Conservation (phyloP, 495 filamentous ascomycete species). For the Xylaria curta region DNA sequence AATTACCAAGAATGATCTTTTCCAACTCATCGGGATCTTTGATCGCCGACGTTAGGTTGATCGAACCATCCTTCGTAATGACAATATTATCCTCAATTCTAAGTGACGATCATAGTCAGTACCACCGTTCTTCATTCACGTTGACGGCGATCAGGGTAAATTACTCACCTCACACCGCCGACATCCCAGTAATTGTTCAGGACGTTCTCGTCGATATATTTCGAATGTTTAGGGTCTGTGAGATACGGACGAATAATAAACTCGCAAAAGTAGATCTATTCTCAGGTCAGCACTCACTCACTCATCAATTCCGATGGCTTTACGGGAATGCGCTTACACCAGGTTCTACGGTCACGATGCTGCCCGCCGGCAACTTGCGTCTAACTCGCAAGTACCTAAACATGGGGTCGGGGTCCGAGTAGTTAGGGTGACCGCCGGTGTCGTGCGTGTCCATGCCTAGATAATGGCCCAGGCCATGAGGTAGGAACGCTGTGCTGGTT, state of each 20-base stretch:
- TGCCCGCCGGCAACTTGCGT: slow-evolving; percentile 72
- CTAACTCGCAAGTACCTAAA: slow-evolving; percentile 87
- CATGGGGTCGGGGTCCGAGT: slow-evolving; percentile 81
- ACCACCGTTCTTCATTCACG: not conserved
- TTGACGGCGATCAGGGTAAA: not conserved
- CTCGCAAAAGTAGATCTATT: slow-evolving; percentile 87
- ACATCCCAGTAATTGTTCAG: slow-evolving; percentile 87
- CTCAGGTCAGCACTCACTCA: slow-evolving; percentile 13
- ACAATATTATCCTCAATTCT: slow-evolving; percentile 74
- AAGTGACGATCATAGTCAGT: slow-evolving; percentile 12
- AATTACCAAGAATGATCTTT: slow-evolving; percentile 52
- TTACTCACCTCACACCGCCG: slow-evolving; percentile 72
- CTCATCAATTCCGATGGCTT: not conserved
- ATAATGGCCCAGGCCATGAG: slow-evolving; percentile 91
- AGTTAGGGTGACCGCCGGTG: slow-evolving; percentile 85
- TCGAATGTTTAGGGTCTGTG: slow-evolving; percentile 68
- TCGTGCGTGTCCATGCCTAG: slow-evolving; percentile 96
- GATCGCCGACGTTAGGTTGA: slow-evolving; percentile 79
- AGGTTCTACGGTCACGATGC: slow-evolving; percentile 89
- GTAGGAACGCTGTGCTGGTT: slow-evolving; percentile 87
- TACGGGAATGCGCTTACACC: slow-evolving; percentile 61
- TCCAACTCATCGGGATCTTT: slow-evolving; percentile 79
- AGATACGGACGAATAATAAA: slow-evolving; percentile 90
- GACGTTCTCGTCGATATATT: slow-evolving; percentile 76
- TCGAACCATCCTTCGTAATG: slow-evolving; percentile 75